Conservation (phyloP, 257 asterid species). For the Haberlea rhodopensis region DNA sequence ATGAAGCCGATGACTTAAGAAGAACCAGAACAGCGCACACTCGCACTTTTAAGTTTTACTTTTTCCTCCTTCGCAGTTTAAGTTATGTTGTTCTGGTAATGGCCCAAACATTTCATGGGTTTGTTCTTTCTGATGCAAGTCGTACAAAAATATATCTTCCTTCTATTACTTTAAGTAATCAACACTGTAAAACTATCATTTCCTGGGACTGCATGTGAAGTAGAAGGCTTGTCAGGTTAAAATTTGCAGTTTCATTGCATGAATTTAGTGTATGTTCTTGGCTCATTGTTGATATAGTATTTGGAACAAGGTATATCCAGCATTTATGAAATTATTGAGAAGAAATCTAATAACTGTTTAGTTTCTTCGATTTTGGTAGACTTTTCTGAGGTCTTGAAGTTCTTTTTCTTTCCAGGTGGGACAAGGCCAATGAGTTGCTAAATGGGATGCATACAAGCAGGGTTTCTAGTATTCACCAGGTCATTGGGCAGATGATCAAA, state of each 20-base stretch:
- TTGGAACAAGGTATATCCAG: constrained; percentile 1
- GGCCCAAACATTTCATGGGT: neutral
- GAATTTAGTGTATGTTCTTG: constrained; percentile 13
- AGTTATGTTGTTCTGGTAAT: constrained; percentile 4
- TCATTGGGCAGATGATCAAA: constrained; percentile 84
- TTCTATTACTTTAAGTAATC: neutral
- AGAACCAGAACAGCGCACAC: neutral
- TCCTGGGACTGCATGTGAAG: constrained; percentile 10
- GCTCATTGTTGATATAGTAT: neutral
- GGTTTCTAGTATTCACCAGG: constrained; percentile 70
- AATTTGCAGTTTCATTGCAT: constrained; percentile 17
- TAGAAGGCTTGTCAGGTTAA: constrained; percentile 13
- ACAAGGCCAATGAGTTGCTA: constrained; percentile 57
- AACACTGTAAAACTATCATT: neutral
- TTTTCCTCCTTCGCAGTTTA: neutral
- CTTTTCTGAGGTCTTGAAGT: constrained; percentile 21
- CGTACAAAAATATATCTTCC: neutral
- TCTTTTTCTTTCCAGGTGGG: constrained; percentile 65
- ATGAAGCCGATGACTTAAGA: neutral
- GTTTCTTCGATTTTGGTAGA: constrained; percentile 19
- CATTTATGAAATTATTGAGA: neutral
- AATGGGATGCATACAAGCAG: constrained; percentile 70
- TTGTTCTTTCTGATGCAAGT: neutral
- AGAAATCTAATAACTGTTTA: neutral
- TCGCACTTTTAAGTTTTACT: neutral